phyloP scores from a whole-genome alignment of 2,329 filamentous ascomycete genomes.

The Cladosporium sp. region DNA sequence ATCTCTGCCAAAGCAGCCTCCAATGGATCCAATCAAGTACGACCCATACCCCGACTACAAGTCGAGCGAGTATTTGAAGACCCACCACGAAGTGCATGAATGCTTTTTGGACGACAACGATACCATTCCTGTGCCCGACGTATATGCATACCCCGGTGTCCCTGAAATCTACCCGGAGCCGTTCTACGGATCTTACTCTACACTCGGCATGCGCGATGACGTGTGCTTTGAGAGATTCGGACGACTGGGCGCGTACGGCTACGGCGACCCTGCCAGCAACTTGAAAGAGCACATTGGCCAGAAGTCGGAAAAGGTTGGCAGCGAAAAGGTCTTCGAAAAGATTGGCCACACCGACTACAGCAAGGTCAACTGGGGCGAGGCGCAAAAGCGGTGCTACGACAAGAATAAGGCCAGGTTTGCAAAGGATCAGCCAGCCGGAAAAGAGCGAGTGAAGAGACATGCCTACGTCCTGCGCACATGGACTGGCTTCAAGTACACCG shows the following conservation, averaged over 20 bases:
- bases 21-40: constrained; percentile 43
- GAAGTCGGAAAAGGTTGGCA: constrained; percentile 45
- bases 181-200: constrained; percentile 51
- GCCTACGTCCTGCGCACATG: constrained; percentile 82
- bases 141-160: constrained; percentile 63
- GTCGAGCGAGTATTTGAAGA: constrained; percentile 46
- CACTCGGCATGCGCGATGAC: constrained; percentile 49
- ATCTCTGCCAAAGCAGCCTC: constrained; percentile 31
- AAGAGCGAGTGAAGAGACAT: constrained; percentile 58
- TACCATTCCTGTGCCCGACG: constrained; percentile 57
- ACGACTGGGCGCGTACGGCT: constrained; percentile 52
- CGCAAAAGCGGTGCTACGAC: constrained; percentile 49
- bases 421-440: constrained; percentile 31
- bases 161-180: constrained; percentile 51
- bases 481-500: constrained; percentile 76
- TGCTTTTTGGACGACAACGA: constrained; percentile 66
- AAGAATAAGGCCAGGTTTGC: constrained; percentile 52
- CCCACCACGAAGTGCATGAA: constrained; percentile 55
- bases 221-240: constrained; percentile 54
- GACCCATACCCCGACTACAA: constrained; percentile 48
- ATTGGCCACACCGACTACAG: constrained; percentile 50
- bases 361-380: constrained; percentile 50
- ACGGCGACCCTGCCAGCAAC: constrained; percentile 47
- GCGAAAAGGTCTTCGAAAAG: constrained; percentile 53
- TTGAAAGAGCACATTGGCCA: constrained; percentile 52